These are phyloP conservation scores for Pelargonium citronellum DNA, from an alignment of 441 rosid species.

Conservation along the genomic window DNA sequence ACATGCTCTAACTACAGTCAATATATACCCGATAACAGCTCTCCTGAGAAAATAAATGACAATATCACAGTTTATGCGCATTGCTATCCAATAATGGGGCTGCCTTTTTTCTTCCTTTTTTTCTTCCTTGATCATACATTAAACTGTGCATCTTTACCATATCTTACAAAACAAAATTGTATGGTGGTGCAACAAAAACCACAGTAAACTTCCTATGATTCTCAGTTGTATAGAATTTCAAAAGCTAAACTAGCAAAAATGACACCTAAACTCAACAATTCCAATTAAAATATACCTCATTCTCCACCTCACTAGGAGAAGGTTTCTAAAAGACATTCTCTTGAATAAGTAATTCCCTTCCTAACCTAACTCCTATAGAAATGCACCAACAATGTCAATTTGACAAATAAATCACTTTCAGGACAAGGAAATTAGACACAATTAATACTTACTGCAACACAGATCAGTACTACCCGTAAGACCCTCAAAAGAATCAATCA, in stretches of 20 bases:
- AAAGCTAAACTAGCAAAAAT: conserved; percentile 23
- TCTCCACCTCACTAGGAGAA: conserved; percentile 15
- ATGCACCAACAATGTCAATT: conserved; percentile 19
- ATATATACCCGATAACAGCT: too few species aligned
- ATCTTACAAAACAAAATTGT: conserved; percentile 38
- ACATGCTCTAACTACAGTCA: too few species aligned
- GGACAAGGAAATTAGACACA: conserved; percentile 21
- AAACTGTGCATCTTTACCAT: conserved; percentile 22
- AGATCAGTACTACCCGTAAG: conserved; percentile 1
- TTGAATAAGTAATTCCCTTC: conserved; percentile 2
- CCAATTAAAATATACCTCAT: conserved; percentile 20
- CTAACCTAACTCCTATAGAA: conserved; percentile 5
- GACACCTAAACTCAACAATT: conserved; percentile 16
- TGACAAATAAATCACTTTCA: conserved; percentile 21
- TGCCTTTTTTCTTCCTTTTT: conserved; percentile 5
- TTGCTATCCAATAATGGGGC: background rate
- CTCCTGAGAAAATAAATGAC: too few species aligned
- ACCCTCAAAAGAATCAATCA: background rate
- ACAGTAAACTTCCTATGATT: conserved; percentile 24
- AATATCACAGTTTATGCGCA: too few species aligned
- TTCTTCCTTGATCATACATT: conserved; percentile 3
- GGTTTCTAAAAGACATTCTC: conserved; percentile 10
- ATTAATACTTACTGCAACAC: conserved; percentile 11
- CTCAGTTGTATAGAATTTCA: conserved; percentile 20
- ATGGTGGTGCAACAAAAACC: conserved; percentile 16